These are phyloP conservation scores for Viridothelium virens DNA, from an alignment of 495 filamentous ascomycete species.

Conservation along the genomic window DNA sequence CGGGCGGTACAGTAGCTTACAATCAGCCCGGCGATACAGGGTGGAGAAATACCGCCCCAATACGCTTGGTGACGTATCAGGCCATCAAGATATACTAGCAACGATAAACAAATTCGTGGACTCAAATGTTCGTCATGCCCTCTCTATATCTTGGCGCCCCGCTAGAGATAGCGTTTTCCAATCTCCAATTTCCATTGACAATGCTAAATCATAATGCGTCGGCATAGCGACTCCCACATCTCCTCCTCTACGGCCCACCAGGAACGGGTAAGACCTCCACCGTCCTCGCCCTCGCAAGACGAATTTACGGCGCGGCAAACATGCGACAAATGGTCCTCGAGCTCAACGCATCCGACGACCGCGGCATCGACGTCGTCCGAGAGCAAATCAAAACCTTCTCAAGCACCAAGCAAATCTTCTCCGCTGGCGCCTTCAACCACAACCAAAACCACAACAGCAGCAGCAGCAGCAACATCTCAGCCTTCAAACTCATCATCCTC, in stretches of 20 bases:
- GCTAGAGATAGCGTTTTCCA: neutral
- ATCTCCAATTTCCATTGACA: slow-evolving; percentile 3
- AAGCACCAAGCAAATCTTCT: slow-evolving; percentile 65
- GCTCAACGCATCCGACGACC: slow-evolving; percentile 91
- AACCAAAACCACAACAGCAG: slow-evolving; percentile 45
- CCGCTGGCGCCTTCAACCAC: slow-evolving; percentile 25
- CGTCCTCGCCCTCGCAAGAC: slow-evolving; percentile 67
- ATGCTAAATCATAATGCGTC: slow-evolving; percentile 24
- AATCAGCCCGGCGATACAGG: slow-evolving; percentile 43
- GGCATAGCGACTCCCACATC: slow-evolving; percentile 68
- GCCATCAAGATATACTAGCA: slow-evolving; percentile 94
- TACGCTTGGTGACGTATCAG: slow-evolving; percentile 83
- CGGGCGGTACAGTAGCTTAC: neutral
- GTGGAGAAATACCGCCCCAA: slow-evolving; percentile 97
- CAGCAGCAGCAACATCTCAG: slow-evolving; percentile 50
- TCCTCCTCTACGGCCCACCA: slow-evolving; percentile 61
- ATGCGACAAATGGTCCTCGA: slow-evolving; percentile 98
- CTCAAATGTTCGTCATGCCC: slow-evolving; percentile 52
- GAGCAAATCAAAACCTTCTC: slow-evolving; percentile 99
- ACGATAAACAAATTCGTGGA: slow-evolving; percentile 98
- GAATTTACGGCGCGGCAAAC: slow-evolving; percentile 87
- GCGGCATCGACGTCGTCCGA: slow-evolving; percentile 95
- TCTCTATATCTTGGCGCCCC: neutral
- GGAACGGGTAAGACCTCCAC: slow-evolving; percentile 44
- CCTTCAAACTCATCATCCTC: slow-evolving; percentile 92